Evolutionary conservation across 345 rosid genomes (phyloP), one percentile per base, ranked within the genome.

Genomic region (Acer saccharum): DNA sequence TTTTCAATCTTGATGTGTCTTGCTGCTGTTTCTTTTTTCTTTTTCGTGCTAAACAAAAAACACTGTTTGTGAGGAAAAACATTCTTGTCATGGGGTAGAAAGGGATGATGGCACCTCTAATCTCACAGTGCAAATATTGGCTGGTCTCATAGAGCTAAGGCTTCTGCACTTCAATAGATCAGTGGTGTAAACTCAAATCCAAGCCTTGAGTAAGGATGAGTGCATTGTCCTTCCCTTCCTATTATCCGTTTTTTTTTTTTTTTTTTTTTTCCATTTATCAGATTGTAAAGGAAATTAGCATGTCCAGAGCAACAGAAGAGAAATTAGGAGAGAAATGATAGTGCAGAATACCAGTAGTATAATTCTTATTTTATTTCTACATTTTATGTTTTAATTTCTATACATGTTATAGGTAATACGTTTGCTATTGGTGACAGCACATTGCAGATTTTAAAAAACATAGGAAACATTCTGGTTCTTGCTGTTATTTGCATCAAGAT

Each of bases 401-500:
- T 58, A n/a, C 6, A 35, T 50, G 41, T 8, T 41, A 32, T 55
- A 23, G 55, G 16, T 41, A 73, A 52, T 44, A 65, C 14, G 41
- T 44, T 74, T 50, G 48, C 61, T 61, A 29, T 50, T 3, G 3
- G 48, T 50, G 25, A 17, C 6, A 20, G 58, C 18, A 32, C 62
- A 64, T 27, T 18, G 8, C 35, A 48, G 3, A 46, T 54, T 65
- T 64, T 48, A 7, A 21, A 7, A 7, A 7, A 27, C 8, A 11
- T 7, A 35, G 13, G 21, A 55, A 27, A 55, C 72, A 39, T n/a
- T 41, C 29, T 32, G 52, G 39, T 67, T 25, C 54, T 25, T 46
- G 71, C 46, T 72, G 21, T 68, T 21, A 77, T 50, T 44, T 75
- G 74, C 58, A 69, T 62, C 65, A 43, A 25, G 32, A 21, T 68